Evolutionary conservation across 2,329 filamentous ascomycete species (phyloP), one percentile per base, ranked within the genome.

Genomic region (Fusarium pseudograminearum): DNA sequence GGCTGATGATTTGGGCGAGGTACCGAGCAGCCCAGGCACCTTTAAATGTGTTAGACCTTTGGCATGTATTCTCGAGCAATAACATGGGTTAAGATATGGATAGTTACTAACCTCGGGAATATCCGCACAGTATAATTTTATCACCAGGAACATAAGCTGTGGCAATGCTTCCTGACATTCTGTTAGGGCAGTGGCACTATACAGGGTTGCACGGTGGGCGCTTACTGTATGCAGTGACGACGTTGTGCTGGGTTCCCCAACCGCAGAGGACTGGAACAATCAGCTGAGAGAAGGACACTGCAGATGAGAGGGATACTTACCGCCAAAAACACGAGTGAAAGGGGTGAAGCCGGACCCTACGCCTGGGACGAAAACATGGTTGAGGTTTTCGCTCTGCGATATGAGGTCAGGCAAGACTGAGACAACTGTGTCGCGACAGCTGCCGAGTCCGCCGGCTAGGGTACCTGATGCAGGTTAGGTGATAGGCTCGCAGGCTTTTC

Each of bases 61-160:
- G 16, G 1, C 1, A 4, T 9, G 3, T 6, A 15, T 2, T 2
- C 0, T 20, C 1, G 10, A 20, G 9, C 1, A 26, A 3, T 6
- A 36, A 34, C 0, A 15, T 18, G 30, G n/a, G 11, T 7, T 2
- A 20, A 40, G 11, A 7, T n/a, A 3, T 1, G 36, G 20, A 22
- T 22, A 3, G 6, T 8, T 11, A 10, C 54, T 41, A 1, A 54
- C 54, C 54, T 28, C 54, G 46, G 0, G 54, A 54, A 4, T 33
- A 57, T 4, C 46, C 46, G 18, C 28, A 57, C 1, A 57, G 7
- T 20, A 54, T 14, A 0, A 54, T 28, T 9, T 36, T 57, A 4
- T 54, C 54, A 1, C 34, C 22, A 1, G 24, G 11, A 1, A 15
- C 14, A 5, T 57, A 57, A 1, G 18, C 10, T 2, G 1, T 11